phyloP scores from a whole-genome alignment of 2,329 filamentous ascomycete species.

The Dothidotthia symphoricarpi region DNA sequence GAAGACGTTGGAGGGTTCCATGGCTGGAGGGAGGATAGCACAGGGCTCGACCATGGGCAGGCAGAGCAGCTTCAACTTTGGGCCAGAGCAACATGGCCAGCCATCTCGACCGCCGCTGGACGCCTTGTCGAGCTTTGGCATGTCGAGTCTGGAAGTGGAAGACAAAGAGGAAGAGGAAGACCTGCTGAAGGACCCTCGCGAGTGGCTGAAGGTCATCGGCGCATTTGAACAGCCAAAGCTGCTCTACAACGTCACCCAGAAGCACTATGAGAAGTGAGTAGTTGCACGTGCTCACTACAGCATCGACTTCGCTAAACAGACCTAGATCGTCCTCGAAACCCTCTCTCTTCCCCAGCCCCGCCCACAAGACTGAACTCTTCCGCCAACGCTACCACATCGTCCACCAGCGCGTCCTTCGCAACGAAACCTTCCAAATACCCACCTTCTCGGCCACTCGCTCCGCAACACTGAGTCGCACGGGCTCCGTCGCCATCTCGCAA shows the following conservation, averaged over 20 bases:
- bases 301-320: constrained; percentile 14
- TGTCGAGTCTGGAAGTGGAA: constrained; percentile 51
- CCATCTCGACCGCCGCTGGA: constrained; percentile 46
- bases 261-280: constrained; percentile 77
- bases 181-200: constrained; percentile 64
- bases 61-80: constrained; percentile 65
- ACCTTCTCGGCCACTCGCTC: constrained; percentile 62
- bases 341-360: constrained; percentile 64
- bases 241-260: constrained; percentile 74
- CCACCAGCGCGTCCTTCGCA: constrained; percentile 85
- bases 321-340: constrained; percentile 42
- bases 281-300: rapidly evolving
- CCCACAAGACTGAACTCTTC: constrained; percentile 81
- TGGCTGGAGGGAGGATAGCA: constrained; percentile 76
- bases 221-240: constrained; percentile 84
- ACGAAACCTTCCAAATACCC: constrained; percentile 87
- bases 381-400: constrained; percentile 89
- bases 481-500: constrained; percentile 53
- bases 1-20: constrained; percentile 78
- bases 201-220: constrained; percentile 79
- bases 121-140: constrained; percentile 64
- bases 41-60: constrained; percentile 56
- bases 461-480: constrained; percentile 56
- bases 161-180: constrained; percentile 61
- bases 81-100: constrained; percentile 38